phyloP scores from a whole-genome alignment of 2,329 filamentous ascomycete species.

The Sarocladiaceae sp. region DNA sequence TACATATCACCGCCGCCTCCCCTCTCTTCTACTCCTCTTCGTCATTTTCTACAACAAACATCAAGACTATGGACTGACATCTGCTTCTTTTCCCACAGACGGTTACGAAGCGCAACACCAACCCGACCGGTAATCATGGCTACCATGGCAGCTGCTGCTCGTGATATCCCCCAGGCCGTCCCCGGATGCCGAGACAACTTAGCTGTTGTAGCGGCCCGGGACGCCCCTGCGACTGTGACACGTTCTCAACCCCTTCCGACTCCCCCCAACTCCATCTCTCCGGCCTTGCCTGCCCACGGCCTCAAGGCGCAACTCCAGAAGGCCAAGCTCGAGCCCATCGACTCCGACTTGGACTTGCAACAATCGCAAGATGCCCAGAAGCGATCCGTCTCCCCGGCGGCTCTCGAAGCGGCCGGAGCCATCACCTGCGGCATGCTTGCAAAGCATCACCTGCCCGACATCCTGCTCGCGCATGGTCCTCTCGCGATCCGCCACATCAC shows the following conservation, averaged over 20 bases:
- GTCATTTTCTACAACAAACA: conserved; percentile 11
- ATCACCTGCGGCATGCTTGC: conserved; percentile 84
- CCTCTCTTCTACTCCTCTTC: conserved; percentile 13
- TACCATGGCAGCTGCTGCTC: conserved; percentile 59
- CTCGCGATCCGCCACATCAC: conserved; percentile 93
- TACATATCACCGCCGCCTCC: not conserved
- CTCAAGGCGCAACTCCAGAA: conserved; percentile 62
- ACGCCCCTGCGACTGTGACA: conserved; percentile 51
- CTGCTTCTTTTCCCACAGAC: not conserved
- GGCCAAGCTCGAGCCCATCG: conserved; percentile 56
- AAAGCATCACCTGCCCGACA: conserved; percentile 83
- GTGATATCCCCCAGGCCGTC: conserved; percentile 59
- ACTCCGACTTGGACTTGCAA: conserved; percentile 83
- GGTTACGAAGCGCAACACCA: conserved; percentile 21
- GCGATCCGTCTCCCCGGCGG: conserved; percentile 36
- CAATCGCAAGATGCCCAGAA: conserved; percentile 39
- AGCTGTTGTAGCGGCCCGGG: conserved; percentile 63
- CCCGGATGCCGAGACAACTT: conserved; percentile 59
- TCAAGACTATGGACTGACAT: conserved; percentile 7
- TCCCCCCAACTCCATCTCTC: conserved; percentile 92
- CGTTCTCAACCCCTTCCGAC: conserved; percentile 67
- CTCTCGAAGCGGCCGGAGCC: conserved; percentile 65
- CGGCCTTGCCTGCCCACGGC: conserved; percentile 74
- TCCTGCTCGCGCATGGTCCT: conserved; percentile 83
- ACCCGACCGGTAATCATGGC: conserved; percentile 47